These are phyloP conservation scores for Coemansia sp. DNA, from an alignment of 192 early-diverging fungal genomes.

Conservation along the genomic window DNA sequence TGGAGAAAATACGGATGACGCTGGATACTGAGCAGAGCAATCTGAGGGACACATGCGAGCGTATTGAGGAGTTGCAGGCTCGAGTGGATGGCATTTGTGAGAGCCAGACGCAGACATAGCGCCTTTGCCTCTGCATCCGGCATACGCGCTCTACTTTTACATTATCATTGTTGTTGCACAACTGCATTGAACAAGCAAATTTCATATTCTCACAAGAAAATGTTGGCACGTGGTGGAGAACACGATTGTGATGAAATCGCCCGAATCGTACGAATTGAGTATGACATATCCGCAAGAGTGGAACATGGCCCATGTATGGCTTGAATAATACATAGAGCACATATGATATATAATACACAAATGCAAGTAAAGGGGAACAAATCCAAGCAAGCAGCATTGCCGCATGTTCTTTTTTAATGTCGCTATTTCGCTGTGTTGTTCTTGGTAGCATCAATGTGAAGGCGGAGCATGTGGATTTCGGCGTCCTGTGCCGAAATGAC, in stretches of 20 bases:
- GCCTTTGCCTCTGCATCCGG: not conserved
- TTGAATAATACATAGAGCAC: too few relatives aligned
- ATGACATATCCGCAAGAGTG: too few relatives aligned
- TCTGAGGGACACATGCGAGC: constrained; percentile 28
- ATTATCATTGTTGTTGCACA: not conserved
- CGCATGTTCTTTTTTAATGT: not conserved
- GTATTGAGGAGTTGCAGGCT: constrained; percentile 31
- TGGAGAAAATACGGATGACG: constrained; percentile 20
- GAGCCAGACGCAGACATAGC: not conserved
- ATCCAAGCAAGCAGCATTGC: constrained; percentile 16
- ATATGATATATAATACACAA: too few relatives aligned
- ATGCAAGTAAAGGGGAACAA: constrained; percentile 21
- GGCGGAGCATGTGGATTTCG: constrained; percentile 46
- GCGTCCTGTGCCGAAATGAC: constrained; percentile 44
- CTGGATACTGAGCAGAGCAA: constrained; percentile 27
- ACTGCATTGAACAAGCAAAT: too few relatives aligned
- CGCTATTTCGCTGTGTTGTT: constrained; percentile 14
- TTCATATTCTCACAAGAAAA: too few relatives aligned
- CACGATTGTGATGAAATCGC: not conserved
- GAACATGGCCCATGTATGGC: too few relatives aligned
- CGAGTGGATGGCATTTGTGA: constrained; percentile 21
- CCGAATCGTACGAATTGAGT: too few relatives aligned
- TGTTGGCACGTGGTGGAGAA: too few relatives aligned
- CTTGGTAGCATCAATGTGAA: constrained; percentile 30
- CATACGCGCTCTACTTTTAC: not conserved